Conservation (phyloP, 2,329 filamentous ascomycete species). For the Talaromyces albobiverticillius region DNA sequence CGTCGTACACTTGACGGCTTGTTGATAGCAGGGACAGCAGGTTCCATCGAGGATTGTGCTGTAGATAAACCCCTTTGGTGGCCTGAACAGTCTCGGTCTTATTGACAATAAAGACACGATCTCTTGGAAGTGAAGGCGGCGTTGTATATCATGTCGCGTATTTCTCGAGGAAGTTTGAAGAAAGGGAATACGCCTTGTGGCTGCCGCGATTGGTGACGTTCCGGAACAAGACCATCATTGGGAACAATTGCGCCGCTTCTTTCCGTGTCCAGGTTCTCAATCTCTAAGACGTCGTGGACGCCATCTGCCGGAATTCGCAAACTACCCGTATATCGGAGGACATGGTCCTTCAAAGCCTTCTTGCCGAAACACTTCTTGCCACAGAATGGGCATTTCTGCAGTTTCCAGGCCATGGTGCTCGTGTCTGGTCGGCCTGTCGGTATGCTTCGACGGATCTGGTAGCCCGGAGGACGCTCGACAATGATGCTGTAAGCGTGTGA, state of each 20-base stretch:
- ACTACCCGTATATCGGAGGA: slow-evolving; percentile 11
- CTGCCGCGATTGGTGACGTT: background rate
- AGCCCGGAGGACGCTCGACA: no score
- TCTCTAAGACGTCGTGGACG: slow-evolving; percentile 18
- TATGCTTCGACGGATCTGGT: no score
- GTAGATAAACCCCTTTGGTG: background rate
- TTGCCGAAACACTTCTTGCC: slow-evolving; percentile 15
- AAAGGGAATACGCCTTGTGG: background rate
- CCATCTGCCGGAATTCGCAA: slow-evolving; percentile 18
- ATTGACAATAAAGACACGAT: background rate
- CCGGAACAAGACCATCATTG: background rate
- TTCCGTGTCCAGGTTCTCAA: background rate
- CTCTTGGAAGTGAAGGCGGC: background rate
- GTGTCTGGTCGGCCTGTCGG: no score
- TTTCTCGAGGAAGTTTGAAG: slow-evolving; percentile 1
- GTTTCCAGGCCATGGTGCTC: slow-evolving; percentile 6
- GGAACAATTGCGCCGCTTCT: background rate
- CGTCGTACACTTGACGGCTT: slow-evolving; percentile 9
- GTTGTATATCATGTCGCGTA: slow-evolving; percentile 1
- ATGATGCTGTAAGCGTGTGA: no score
- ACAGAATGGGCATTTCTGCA: slow-evolving; percentile 16
- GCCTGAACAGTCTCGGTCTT: background rate
- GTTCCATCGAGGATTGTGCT: slow-evolving; percentile 2
- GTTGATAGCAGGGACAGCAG: slow-evolving; percentile 1
- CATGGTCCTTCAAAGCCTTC: slow-evolving; percentile 11